Percentiles rank a stretch among this genome's conserved stretches.
phyloP scores from a whole-genome alignment of 192 early-diverging fungal genomes.

The Coemansia sp. region DNA sequence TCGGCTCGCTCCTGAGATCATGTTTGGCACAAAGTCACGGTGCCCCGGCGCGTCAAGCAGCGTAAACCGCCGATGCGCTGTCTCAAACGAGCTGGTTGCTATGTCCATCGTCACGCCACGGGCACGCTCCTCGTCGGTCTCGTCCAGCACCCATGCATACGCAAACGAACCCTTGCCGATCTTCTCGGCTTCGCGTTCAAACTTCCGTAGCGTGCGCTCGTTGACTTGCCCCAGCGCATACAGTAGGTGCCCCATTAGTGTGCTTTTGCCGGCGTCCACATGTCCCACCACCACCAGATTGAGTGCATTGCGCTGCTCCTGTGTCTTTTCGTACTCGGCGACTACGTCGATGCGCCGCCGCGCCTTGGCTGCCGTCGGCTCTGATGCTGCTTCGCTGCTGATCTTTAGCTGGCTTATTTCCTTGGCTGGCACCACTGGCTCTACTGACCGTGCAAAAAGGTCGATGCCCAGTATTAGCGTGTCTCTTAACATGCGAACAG shows the following conservation, averaged over 20 bases:
- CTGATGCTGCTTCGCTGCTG: conserved; percentile 8
- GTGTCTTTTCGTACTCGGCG: conserved; percentile 40
- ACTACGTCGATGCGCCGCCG: conserved; percentile 37
- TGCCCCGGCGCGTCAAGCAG: conserved; percentile 97
- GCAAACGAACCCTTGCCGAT: conserved; percentile 95
- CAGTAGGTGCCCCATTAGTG: conserved; percentile 80
- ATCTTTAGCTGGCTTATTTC: conserved; percentile 32
- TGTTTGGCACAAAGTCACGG: conserved; percentile 98
- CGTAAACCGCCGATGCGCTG: conserved; percentile 72
- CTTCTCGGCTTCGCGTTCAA: conserved; percentile 87
- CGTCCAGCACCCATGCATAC: conserved; percentile 97
- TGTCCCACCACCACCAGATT: conserved; percentile 84
- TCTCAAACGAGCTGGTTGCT: conserved; percentile 87
- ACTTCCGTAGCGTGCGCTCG: conserved; percentile 81
- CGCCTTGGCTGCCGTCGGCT: conserved; percentile 19
- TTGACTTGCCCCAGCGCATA: conserved; percentile 73
- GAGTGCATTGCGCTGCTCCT: conserved; percentile 60
- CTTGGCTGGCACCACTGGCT: conserved; percentile 15
- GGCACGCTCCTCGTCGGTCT: conserved; percentile 85
- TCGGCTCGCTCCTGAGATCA: conserved; percentile 91
- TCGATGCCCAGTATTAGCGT: neutral
- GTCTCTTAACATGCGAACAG: neutral
- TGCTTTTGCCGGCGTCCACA: conserved; percentile 96
- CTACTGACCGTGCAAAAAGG: neutral
- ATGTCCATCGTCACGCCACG: conserved; percentile 97